phyloP scores from a whole-genome alignment of 805 yeast species.

The Teunomyces lycoperdinae region DNA sequence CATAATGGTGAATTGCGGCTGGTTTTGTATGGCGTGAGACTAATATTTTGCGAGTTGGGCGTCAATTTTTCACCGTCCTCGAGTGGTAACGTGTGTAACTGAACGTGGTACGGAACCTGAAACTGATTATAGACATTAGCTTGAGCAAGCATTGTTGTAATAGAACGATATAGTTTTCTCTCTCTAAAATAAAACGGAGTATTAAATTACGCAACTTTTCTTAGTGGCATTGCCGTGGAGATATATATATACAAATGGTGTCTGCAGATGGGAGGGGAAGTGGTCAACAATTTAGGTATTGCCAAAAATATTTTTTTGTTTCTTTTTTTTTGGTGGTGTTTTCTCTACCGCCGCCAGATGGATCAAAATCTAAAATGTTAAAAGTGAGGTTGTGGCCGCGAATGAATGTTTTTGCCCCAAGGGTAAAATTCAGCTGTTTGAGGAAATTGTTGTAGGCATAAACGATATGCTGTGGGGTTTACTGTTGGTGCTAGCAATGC shows the following conservation, averaged over 20 bases:
- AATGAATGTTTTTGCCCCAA: background rate
- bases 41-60: background rate
- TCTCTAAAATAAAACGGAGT: background rate
- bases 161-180: background rate
- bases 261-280: slow-evolving; percentile 7
- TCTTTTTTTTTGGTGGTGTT: background rate
- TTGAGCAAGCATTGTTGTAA: background rate
- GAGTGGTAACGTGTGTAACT: slow-evolving; percentile 6
- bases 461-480: background rate
- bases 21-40: background rate
- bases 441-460: background rate
- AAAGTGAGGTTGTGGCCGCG: background rate
- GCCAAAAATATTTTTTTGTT: slow-evolving; percentile 2
- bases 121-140: background rate
- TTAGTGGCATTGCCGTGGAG: background rate
- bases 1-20: slow-evolving; percentile 8
- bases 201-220: background rate
- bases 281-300: slow-evolving; percentile 6
- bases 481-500: background rate
- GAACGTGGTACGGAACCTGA: slow-evolving; percentile 5
- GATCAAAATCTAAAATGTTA: background rate
- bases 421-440: background rate
- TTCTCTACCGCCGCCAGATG: slow-evolving; percentile 1
- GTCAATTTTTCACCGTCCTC: slow-evolving; percentile 5
- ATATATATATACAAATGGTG: slow-evolving; percentile 3